Evolutionary conservation across 1,139 yeast species (phyloP).

Genomic region (Debaryomyces coudertii): DNA sequence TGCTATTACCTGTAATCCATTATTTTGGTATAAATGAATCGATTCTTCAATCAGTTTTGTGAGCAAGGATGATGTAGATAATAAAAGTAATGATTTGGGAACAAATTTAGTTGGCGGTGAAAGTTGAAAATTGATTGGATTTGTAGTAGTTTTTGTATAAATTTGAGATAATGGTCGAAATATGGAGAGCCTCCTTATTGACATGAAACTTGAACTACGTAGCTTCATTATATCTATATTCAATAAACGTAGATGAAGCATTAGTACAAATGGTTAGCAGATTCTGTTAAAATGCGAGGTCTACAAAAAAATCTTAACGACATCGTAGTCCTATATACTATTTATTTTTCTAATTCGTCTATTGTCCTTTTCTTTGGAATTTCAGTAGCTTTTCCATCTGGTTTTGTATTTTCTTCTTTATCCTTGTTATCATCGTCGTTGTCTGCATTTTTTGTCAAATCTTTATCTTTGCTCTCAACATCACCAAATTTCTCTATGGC

Average conservation of each 20-base stretch:
- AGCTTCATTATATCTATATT: neutral
- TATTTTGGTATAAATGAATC: slow-evolving; percentile 29
- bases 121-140: slow-evolving; percentile 20
- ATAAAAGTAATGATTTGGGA: slow-evolving; percentile 32
- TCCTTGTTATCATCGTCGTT: slow-evolving; percentile 6
- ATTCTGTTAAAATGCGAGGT: neutral
- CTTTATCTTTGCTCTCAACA: slow-evolving; percentile 11
- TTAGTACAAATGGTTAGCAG: neutral
- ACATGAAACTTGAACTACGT: neutral
- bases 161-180: neutral
- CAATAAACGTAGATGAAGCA: neutral
- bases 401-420: slow-evolving; percentile 14
- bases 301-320: neutral
- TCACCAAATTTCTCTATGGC: slow-evolving; percentile 11
- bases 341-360: slow-evolving; percentile 27
- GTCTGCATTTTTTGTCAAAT: slow-evolving; percentile 5
- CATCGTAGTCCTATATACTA: slow-evolving; percentile 3
- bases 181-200: neutral
- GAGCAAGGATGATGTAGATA: slow-evolving; percentile 50
- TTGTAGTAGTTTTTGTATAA: slow-evolving; percentile 22
- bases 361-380: slow-evolving; percentile 27
- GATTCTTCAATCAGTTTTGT: slow-evolving; percentile 37
- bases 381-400: slow-evolving; percentile 7
- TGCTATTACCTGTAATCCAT: slow-evolving; percentile 45
- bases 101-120: slow-evolving; percentile 19